Evolutionary conservation across 345 rosid genomes (phyloP).

Genomic region (Bruguiera sexangula): DNA sequence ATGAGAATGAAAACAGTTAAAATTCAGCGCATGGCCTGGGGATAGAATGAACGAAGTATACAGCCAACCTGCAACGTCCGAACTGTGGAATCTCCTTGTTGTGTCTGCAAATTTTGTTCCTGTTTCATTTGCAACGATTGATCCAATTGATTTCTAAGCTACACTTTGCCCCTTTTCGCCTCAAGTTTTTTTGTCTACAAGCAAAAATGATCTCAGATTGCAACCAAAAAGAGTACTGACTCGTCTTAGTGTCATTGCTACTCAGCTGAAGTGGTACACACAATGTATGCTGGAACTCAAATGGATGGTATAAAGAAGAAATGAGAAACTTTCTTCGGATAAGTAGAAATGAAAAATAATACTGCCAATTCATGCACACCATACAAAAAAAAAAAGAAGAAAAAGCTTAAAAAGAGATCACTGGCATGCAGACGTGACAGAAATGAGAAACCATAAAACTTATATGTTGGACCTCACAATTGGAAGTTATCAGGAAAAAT

Average conservation of each 20-base stretch:
- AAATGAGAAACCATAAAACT: background rate
- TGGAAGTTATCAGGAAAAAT: background rate
- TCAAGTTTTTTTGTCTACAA: conserved; percentile 65
- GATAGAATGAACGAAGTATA: too few species aligned
- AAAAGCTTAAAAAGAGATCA: background rate
- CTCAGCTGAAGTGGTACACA: conserved; percentile 2
- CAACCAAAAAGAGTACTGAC: conserved; percentile 23
- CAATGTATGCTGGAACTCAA: too few species aligned
- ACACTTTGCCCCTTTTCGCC: conserved; percentile 89
- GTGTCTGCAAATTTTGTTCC: conserved; percentile 74
- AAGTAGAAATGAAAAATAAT: too few species aligned
- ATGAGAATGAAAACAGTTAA: too few species aligned
- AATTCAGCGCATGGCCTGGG: too few species aligned
- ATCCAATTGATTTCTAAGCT: conserved; percentile 78
- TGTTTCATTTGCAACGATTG: conserved; percentile 67
- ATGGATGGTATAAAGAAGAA: background rate
- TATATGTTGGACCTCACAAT: background rate
- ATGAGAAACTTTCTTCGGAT: background rate
- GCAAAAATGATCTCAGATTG: conserved; percentile 84
- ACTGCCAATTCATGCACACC: too few species aligned
- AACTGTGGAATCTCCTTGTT: conserved; percentile 65
- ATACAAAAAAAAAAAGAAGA: too few species aligned
- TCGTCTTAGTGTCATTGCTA: conserved; percentile 9
- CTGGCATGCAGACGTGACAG: background rate
- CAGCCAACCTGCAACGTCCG: conserved; percentile 66